A percentile compares a stretch with the other conserved stretches of the same genome.
These are phyloP conservation scores for Alternaria arborescens DNA, from an alignment of 2,329 filamentous ascomycete species.

Conservation along the genomic window DNA sequence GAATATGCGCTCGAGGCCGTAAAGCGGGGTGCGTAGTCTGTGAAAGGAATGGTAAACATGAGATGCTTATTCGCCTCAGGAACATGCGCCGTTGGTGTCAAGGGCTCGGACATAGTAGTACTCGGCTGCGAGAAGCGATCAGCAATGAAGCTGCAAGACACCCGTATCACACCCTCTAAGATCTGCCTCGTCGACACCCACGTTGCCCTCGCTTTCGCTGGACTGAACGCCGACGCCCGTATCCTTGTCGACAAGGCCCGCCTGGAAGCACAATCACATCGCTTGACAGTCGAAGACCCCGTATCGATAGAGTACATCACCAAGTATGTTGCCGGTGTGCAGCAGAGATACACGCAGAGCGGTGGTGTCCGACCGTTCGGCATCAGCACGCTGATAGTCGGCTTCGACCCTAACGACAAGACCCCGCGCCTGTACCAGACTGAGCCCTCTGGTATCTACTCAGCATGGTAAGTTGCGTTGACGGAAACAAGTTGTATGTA, in stretches of 20 bases:
- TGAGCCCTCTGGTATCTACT: conserved; percentile 99
- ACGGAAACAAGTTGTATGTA: neutral
- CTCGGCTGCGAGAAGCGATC: conserved; percentile 98
- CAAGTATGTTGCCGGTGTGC: conserved; percentile 96
- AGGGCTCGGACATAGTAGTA: conserved; percentile 92
- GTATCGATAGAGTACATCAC: conserved; percentile 99
- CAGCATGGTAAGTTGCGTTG: conserved; percentile 79
- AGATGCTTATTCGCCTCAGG: conserved; percentile 61
- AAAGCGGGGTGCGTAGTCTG: conserved; percentile 78
- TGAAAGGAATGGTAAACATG: neutral
- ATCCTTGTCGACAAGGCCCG: conserved; percentile 98
- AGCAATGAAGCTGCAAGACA: conserved; percentile 99
- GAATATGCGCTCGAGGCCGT: conserved; percentile 99
- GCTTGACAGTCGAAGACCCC: conserved; percentile 95
- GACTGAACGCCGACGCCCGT: conserved; percentile 95
- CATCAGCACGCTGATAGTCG: conserved; percentile 96
- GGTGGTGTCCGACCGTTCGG: conserved; percentile 98
- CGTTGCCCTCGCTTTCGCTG: conserved; percentile 95
- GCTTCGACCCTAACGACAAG: conserved; percentile 94
- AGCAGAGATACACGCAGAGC: conserved; percentile 98
- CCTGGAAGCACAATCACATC: conserved; percentile 95
- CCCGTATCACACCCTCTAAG: conserved; percentile 98
- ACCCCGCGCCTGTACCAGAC: conserved; percentile 95
- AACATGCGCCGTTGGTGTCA: conserved; percentile 97
- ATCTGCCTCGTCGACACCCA: conserved; percentile 96